These are phyloP conservation scores for Prunus fruticosa DNA, from an alignment of 306 rosid genomes.

Conservation along the genomic window DNA sequence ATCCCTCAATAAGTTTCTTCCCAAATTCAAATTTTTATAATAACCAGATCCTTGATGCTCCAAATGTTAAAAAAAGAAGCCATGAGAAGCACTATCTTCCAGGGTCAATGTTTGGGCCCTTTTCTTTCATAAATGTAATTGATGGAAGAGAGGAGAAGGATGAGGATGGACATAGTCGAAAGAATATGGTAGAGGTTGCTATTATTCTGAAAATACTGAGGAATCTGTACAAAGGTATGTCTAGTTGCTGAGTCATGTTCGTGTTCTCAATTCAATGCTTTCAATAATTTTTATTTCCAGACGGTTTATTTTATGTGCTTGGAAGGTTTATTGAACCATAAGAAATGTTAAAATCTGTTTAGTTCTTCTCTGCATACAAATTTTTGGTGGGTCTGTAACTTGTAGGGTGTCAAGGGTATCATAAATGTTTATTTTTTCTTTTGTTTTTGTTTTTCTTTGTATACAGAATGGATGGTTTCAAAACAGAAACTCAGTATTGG, in stretches of 20 bases:
- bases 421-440: background rate
- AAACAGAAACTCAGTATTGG: conserved; percentile 47
- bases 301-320: background rate
- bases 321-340: background rate
- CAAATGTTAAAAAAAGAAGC: conserved; percentile 41
- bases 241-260: background rate
- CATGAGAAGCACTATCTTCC: conserved; percentile 51
- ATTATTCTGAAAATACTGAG: conserved; percentile 45
- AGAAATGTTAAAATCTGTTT: background rate
- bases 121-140: conserved; percentile 63
- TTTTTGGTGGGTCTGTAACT: background rate
- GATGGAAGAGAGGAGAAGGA: conserved; percentile 72
- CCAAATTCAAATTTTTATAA: conserved; percentile 61
- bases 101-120: conserved; percentile 63
- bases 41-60: conserved; percentile 51
- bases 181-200: conserved; percentile 69
- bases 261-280: background rate
- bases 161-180: conserved; percentile 64
- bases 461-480: conserved; percentile 50
- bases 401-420: background rate
- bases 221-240: conserved; percentile 54
- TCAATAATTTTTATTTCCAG: background rate
- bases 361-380: background rate
- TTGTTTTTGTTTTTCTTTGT: background rate
- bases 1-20: conserved; percentile 69